These are phyloP conservation scores for Saccharomycopsis malanga DNA, from an alignment of 805 yeast genomes.

Conservation along the genomic window DNA sequence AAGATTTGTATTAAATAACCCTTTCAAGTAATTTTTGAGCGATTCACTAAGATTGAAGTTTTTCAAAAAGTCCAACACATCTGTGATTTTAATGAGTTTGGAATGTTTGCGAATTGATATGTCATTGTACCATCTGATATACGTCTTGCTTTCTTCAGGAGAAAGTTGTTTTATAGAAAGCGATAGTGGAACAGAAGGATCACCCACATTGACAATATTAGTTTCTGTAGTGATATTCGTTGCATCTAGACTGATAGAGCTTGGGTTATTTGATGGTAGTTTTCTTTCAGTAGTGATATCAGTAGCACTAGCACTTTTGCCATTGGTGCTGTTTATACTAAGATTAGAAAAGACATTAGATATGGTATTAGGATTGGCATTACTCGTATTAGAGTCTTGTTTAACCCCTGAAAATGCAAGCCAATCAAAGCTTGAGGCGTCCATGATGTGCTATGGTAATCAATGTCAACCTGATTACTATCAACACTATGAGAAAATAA, in stretches of 20 bases:
- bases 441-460: no score
- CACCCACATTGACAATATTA: background rate
- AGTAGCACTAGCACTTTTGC: background rate
- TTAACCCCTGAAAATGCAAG: constrained; percentile 16
- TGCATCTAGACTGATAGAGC: background rate
- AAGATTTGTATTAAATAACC: constrained; percentile 44
- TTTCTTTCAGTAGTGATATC: background rate
- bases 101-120: constrained; percentile 65
- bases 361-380: background rate
- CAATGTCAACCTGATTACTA: no score
- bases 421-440: constrained; percentile 21
- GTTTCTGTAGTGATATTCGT: no score
- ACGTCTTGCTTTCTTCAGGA: constrained; percentile 72
- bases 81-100: constrained; percentile 60
- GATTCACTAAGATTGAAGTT: constrained; percentile 61
- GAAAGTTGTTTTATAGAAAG: constrained; percentile 64
- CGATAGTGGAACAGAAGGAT: constrained; percentile 45
- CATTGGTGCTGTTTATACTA: background rate
- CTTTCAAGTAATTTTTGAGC: constrained; percentile 43
- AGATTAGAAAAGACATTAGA: background rate
- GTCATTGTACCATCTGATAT: constrained; percentile 90
- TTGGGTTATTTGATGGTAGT: background rate
- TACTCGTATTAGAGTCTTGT: background rate
- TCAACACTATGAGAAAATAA: no score
- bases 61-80: constrained; percentile 69